Percentiles rank a stretch among this genome's conserved stretches.
phyloP scores from a whole-genome alignment of 1,284 basidiomycete genomes.

The Cutaneotrichosporon arboriforme region DNA sequence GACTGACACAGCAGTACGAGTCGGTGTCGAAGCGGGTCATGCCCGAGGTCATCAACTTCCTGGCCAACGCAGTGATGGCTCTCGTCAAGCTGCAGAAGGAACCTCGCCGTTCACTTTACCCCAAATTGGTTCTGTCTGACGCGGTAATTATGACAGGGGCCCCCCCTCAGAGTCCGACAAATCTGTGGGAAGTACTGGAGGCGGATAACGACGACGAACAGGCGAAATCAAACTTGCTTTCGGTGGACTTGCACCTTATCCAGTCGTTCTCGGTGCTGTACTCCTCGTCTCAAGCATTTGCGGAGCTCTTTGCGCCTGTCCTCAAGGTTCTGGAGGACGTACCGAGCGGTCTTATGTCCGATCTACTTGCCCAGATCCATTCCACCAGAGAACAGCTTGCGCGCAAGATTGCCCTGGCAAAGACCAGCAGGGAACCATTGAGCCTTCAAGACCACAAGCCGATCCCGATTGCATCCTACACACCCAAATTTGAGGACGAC shows the following conservation, averaged over 20 bases:
- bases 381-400: conserved; percentile 52
- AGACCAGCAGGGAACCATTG: conserved; percentile 69
- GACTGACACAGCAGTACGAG: conserved; percentile 63
- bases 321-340: conserved; percentile 57
- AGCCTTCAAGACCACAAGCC: conserved; percentile 90
- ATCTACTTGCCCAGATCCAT: conserved; percentile 55
- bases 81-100: conserved; percentile 58
- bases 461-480: conserved; percentile 86
- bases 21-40: conserved; percentile 74
- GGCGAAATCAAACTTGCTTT: conserved; percentile 49
- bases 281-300: conserved; percentile 70
- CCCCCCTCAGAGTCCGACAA: conserved; percentile 26
- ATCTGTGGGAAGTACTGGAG: conserved; percentile 21
- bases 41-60: conserved; percentile 84
- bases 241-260: conserved; percentile 60
- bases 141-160: conserved; percentile 13
- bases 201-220: conserved; percentile 53
- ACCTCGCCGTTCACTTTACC: conserved; percentile 49
- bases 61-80: conserved; percentile 64
- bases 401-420: conserved; percentile 68
- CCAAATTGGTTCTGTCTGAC: conserved; percentile 25
- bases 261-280: conserved; percentile 66
- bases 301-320: conserved; percentile 74
- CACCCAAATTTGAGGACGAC: conserved; percentile 87
- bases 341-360: conserved; percentile 55